Conservation (phyloP, 192 early-diverging fungal species). For the Rhizophagus sp. region DNA sequence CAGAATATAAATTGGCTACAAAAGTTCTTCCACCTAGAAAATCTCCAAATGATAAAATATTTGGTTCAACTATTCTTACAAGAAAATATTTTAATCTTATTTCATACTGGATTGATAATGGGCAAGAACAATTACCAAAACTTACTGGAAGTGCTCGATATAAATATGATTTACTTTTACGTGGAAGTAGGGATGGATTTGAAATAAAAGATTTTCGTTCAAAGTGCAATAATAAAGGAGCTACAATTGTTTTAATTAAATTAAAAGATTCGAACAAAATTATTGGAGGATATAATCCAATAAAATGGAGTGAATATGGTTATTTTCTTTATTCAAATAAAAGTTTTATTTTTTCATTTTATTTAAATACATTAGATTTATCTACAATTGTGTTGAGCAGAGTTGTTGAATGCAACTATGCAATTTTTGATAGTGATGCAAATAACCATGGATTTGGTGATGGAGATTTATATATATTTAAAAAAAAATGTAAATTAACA, state of each 20-base stretch:
- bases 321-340: neutral
- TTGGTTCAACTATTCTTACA: constrained; percentile 1
- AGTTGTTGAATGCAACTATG: neutral
- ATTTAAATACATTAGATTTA: neutral
- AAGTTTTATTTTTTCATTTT: constrained; percentile 6
- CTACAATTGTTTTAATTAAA: neutral
- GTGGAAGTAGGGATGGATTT: constrained; percentile 19
- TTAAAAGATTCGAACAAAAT: neutral
- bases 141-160: neutral
- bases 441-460: neutral
- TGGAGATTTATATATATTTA: constrained; percentile 8
- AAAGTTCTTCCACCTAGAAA: neutral
- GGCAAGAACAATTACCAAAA: neutral
- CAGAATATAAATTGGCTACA: neutral
- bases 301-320: neutral
- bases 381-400: neutral
- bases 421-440: neutral
- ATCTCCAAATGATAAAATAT: neutral
- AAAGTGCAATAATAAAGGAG: neutral
- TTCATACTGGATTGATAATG: constrained; percentile 22
- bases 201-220: neutral
- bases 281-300: constrained; percentile 25
- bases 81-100: neutral
- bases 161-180: constrained; percentile 20
- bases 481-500: neutral